phyloP scores from a whole-genome alignment of 116 monocot species.

The Trichopus zeylanicus region DNA sequence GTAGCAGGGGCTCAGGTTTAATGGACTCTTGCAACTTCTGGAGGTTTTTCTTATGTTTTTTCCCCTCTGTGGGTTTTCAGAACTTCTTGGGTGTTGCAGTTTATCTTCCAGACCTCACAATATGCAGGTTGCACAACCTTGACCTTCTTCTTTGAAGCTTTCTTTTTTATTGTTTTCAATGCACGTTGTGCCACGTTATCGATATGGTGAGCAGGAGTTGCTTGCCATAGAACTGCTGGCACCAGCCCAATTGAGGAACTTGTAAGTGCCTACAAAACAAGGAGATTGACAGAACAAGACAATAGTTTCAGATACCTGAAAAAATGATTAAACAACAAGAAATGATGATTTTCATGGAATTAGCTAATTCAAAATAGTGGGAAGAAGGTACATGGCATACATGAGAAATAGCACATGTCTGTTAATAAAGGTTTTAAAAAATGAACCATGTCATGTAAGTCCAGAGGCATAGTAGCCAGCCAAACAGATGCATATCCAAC shows the following conservation, averaged over 20 bases:
- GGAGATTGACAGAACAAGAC: no score
- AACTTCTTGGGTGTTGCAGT: slow-evolving; percentile 42
- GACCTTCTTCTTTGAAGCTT: background rate
- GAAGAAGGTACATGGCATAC: no score
- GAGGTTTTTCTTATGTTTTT: slow-evolving; percentile 62
- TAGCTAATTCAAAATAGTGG: no score
- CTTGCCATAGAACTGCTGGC: background rate
- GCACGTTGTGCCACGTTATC: background rate
- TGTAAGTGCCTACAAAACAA: no score
- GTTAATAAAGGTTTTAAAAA: no score
- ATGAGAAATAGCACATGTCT: no score
- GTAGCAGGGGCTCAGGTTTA: slow-evolving; percentile 5
- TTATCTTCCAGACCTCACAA: slow-evolving; percentile 55
- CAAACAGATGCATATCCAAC: no score
- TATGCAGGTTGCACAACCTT: slow-evolving; percentile 22
- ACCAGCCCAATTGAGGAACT: background rate
- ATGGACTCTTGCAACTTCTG: slow-evolving; percentile 41
- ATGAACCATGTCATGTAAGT: no score
- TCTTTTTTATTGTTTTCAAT: background rate
- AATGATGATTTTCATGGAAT: no score
- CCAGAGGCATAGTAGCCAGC: no score
- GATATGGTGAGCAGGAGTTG: background rate
- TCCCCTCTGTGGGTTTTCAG: slow-evolving; percentile 46
- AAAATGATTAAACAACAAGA: no score
- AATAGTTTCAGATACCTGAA: no score